phyloP scores from a whole-genome alignment of 2,329 filamentous ascomycete species.

The Beauveria scarabaeidicola region DNA sequence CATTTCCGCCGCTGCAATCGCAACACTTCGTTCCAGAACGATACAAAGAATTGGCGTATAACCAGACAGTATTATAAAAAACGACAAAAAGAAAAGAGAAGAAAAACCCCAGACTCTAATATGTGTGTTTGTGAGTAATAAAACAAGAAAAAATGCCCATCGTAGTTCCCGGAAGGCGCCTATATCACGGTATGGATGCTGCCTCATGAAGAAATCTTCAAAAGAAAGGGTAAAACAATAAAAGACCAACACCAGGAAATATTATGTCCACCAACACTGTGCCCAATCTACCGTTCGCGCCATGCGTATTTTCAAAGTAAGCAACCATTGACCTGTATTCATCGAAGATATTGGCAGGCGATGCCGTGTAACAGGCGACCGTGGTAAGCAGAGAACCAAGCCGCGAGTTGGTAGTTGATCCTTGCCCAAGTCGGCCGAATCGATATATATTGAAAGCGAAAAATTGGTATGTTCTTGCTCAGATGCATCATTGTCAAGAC shows the following conservation, averaged over 20 bases:
- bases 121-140: slow-evolving; percentile 13
- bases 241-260: slow-evolving; percentile 10
- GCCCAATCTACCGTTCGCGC: slow-evolving; percentile 16
- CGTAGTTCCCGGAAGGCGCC: slow-evolving; percentile 16
- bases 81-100: slow-evolving; percentile 18
- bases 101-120: slow-evolving; percentile 24
- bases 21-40: slow-evolving; percentile 6
- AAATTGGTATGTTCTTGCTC: slow-evolving; percentile 22
- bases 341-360: not conserved
- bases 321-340: not conserved
- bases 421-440: not conserved
- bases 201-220: not conserved
- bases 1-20: slow-evolving; percentile 1
- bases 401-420: not conserved
- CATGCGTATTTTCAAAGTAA: slow-evolving; percentile 7
- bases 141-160: slow-evolving; percentile 18
- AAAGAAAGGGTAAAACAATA: slow-evolving; percentile 12
- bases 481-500: slow-evolving; percentile 42
- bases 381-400: not conserved
- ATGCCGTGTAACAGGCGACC: not conserved
- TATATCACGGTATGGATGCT: not conserved
- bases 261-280: slow-evolving; percentile 14
- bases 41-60: slow-evolving; percentile 10
- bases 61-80: slow-evolving; percentile 15
- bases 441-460: slow-evolving; percentile 2